Percentiles rank a stretch among this genome's conserved stretches.
Evolutionary conservation across 257 asterid genomes (phyloP).

Genomic region (Gentiana macrophylla): DNA sequence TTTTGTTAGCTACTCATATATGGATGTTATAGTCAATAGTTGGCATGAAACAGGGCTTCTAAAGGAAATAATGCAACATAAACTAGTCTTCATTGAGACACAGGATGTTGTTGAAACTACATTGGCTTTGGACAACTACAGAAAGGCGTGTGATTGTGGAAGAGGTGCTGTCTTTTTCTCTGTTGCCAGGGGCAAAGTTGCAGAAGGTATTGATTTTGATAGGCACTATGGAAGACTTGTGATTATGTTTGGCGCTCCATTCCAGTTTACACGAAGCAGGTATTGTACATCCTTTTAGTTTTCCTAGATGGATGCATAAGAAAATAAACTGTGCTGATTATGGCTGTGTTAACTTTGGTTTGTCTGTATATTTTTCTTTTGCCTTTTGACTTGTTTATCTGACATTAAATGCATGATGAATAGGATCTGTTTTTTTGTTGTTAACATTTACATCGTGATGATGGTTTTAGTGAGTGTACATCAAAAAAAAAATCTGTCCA

Average conservation of each 20-base stretch:
- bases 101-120: constrained; percentile 99
- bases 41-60: constrained; percentile 97
- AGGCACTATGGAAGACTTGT: constrained; percentile 98
- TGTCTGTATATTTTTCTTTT: background rate
- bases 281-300: background rate
- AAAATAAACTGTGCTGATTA: background rate
- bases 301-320: background rate
- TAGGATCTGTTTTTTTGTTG: no score
- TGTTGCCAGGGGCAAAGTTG: constrained; percentile 99
- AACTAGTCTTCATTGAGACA: constrained; percentile 95
- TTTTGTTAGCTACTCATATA: constrained; percentile 94
- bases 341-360: background rate
- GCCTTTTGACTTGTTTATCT: no score
- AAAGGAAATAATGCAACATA: constrained; percentile 98
- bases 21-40: constrained; percentile 97
- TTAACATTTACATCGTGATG: no score
- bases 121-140: constrained; percentile 89
- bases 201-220: constrained; percentile 98
- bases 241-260: constrained; percentile 94
- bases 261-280: constrained; percentile 96
- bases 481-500: no score
- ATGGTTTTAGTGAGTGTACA: no score
- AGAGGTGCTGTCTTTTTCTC: constrained; percentile 99
- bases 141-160: constrained; percentile 98
- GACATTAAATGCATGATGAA: no score